phyloP scores from a whole-genome alignment of 2,329 filamentous ascomycete genomes.

The Pseudogymnoascus sp. region DNA sequence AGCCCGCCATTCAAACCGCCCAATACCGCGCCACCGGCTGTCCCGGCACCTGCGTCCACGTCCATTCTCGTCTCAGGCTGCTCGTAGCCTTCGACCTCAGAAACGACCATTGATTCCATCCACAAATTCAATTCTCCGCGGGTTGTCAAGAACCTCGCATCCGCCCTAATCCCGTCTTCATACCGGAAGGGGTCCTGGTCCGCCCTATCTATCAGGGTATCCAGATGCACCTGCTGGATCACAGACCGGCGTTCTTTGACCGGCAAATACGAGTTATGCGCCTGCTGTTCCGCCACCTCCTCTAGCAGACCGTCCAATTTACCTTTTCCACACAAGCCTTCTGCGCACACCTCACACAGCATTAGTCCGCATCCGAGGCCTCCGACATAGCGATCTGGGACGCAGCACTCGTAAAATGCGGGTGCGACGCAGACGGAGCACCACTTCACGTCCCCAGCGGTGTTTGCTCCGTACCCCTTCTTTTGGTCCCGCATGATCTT shows the following conservation, averaged over 20 bases:
- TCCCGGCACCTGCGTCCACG: not conserved
- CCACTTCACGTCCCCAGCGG: conserved; percentile 18
- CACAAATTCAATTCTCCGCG: conserved; percentile 17
- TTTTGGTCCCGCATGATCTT: not conserved
- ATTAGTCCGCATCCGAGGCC: conserved; percentile 20
- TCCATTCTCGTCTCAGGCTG: not conserved
- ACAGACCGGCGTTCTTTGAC: not conserved
- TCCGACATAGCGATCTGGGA: not conserved
- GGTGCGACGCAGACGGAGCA: conserved; percentile 23
- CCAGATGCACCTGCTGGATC: not conserved
- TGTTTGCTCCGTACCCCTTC: not conserved
- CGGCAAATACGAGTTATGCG: not conserved
- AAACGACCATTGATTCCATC: not conserved
- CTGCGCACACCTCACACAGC: conserved; percentile 19
- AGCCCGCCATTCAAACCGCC: not conserved
- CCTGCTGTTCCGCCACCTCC: conserved; percentile 9
- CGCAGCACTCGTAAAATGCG: conserved; percentile 17
- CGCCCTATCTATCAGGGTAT: not conserved
- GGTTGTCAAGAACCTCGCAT: conserved; percentile 18
- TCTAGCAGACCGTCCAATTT: conserved; percentile 10
- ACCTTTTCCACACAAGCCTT: not conserved
- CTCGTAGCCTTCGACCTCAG: not conserved
- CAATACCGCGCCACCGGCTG: not conserved
- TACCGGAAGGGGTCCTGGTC: not conserved
- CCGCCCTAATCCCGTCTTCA: conserved; percentile 17